Conservation (phyloP, 257 asterid genomes). For the Haberlea rhodopensis region DNA sequence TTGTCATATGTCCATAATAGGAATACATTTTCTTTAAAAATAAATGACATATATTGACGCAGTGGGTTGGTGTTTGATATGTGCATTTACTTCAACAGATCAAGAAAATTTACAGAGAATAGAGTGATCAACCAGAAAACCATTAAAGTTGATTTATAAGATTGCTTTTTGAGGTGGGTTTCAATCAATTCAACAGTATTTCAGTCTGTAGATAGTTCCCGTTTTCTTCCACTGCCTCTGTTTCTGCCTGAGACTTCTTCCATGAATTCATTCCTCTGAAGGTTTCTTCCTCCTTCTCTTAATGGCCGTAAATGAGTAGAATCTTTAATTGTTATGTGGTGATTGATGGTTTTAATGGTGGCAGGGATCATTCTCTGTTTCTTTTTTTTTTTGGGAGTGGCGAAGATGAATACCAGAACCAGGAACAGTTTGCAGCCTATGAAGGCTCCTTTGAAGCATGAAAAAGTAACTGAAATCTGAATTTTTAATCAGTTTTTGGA, state of each 20-base stretch:
- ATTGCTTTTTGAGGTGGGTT: conserved; percentile 31
- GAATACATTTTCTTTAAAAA: not conserved
- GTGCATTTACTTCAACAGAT: conserved; percentile 35
- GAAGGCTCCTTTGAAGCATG: conserved; percentile 43
- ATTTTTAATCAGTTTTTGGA: conserved; percentile 5
- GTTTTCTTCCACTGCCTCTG: conserved; percentile 19
- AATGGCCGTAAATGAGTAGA: conserved; percentile 7
- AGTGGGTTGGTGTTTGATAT: conserved; percentile 27
- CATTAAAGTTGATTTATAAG: conserved; percentile 22
- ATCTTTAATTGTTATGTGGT: not conserved
- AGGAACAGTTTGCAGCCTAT: conserved; percentile 57
- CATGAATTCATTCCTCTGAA: conserved; percentile 45
- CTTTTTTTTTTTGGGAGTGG: conserved; percentile 28
- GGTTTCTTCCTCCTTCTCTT: conserved; percentile 23
- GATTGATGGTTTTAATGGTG: conserved; percentile 21
- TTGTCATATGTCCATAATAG: not conserved
- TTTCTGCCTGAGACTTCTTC: conserved; percentile 6
- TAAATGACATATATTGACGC: conserved; percentile 15
- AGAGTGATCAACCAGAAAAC: conserved; percentile 25
- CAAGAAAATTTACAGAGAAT: conserved; percentile 37
- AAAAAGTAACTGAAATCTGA: conserved; percentile 39
- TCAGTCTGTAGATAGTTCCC: conserved; percentile 2
- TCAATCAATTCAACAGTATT: conserved; percentile 29
- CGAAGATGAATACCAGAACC: conserved; percentile 54
- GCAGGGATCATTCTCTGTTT: conserved; percentile 39